Percentiles rank a stretch among this genome's conserved stretches.
Evolutionary conservation across 2,329 filamentous ascomycete genomes (phyloP).

Genomic region (Raffaelea albimanens): DNA sequence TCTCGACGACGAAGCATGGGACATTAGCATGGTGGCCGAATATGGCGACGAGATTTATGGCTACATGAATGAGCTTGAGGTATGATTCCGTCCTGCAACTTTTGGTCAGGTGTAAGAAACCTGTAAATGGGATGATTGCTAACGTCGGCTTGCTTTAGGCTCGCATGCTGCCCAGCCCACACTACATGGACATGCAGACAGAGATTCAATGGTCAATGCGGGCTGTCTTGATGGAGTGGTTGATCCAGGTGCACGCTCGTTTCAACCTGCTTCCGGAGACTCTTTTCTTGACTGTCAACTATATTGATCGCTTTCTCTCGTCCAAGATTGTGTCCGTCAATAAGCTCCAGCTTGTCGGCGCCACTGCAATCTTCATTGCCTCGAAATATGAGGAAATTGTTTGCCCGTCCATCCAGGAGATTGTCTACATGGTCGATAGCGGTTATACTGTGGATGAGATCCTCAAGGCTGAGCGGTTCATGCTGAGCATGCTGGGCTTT

Average conservation of each 20-base stretch:
- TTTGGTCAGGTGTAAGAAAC: neutral
- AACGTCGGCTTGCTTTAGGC: conserved; percentile 1
- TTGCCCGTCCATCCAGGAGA: conserved; percentile 87
- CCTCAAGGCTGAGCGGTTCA: conserved; percentile 93
- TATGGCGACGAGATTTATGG: conserved; percentile 93
- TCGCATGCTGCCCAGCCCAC: conserved; percentile 63
- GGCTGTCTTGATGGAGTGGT: conserved; percentile 93
- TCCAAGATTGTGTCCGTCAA: conserved; percentile 89
- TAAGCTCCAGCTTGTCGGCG: conserved; percentile 91
- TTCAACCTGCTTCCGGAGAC: conserved; percentile 91
- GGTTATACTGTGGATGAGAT: conserved; percentile 88
- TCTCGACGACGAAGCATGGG: conserved; percentile 80
- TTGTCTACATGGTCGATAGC: conserved; percentile 95
- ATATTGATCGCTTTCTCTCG: conserved; percentile 92
- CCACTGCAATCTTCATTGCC: conserved; percentile 89
- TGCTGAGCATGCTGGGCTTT: conserved; percentile 93
- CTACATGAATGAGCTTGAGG: conserved; percentile 86
- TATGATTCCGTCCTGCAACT: conserved; percentile 27
- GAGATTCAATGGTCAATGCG: conserved; percentile 99
- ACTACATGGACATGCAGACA: conserved; percentile 96
- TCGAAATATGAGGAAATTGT: conserved; percentile 99
- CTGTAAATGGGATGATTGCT: conserved; percentile 9
- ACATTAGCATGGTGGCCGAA: conserved; percentile 95
- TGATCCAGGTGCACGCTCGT: conserved; percentile 89
- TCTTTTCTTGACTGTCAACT: conserved; percentile 89